A percentile compares a stretch with the other conserved stretches of the same genome.
Conservation (phyloP, 495 filamentous ascomycete species). For the Trichoderma gamsii region DNA sequence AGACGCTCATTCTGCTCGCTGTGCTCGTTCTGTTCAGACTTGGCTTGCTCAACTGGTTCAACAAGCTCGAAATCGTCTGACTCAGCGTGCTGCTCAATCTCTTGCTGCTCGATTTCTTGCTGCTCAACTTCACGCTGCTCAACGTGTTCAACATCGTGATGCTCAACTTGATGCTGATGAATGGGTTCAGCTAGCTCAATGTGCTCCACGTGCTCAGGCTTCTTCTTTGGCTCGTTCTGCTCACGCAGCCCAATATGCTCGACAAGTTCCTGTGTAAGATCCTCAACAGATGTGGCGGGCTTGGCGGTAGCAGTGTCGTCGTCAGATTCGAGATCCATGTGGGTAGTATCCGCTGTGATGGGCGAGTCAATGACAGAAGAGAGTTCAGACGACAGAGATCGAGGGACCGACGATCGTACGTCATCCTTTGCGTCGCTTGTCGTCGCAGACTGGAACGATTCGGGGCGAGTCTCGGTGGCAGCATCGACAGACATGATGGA, state of each 20-base stretch:
- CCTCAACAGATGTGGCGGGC: slow-evolving; percentile 24
- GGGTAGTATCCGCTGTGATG: slow-evolving; percentile 54
- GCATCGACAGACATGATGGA: slow-evolving; percentile 51
- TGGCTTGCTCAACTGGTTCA: neutral
- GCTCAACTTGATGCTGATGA: too few relatives aligned
- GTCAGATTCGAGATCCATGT: slow-evolving; percentile 27
- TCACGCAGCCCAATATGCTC: neutral
- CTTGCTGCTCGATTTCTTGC: too few relatives aligned
- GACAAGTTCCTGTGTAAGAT: slow-evolving; percentile 23
- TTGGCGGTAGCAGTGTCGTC: slow-evolving; percentile 41
- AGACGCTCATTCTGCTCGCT: slow-evolving; percentile 29
- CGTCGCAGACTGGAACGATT: slow-evolving; percentile 87
- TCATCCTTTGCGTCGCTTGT: slow-evolving; percentile 69
- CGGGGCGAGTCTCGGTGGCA: slow-evolving; percentile 57
- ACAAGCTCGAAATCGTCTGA: neutral
- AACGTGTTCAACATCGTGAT: too few relatives aligned
- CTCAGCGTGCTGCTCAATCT: neutral
- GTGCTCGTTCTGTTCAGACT: neutral
- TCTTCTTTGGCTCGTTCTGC: neutral
- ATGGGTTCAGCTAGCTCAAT: too few relatives aligned
- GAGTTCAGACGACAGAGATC: slow-evolving; percentile 92
- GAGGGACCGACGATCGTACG: slow-evolving; percentile 79
- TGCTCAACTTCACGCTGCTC: too few relatives aligned
- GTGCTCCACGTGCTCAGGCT: neutral
- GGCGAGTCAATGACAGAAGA: slow-evolving; percentile 86